These are phyloP conservation scores for Dictyostelium purpureum DNA, from an alignment of 78 protist species.

Conservation along the genomic window DNA sequence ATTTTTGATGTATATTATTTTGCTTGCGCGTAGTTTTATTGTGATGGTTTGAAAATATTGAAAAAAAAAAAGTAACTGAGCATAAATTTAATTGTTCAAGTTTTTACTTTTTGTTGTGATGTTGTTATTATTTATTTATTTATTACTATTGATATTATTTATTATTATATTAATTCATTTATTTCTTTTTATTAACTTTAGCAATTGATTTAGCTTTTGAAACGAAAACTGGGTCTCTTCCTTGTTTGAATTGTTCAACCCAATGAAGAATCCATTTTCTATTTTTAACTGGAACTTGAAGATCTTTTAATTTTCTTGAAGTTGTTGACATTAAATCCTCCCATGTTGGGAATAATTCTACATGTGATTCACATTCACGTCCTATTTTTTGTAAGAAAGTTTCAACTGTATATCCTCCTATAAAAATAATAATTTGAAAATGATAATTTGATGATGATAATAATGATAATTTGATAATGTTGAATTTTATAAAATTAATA, in stretches of 20 bases:
- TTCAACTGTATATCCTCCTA: slow-evolving; percentile 69
- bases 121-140: background rate
- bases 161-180: background rate
- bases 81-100: too few relatives aligned
- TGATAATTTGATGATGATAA: background rate
- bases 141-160: background rate
- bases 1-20: too few relatives aligned
- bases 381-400: slow-evolving; percentile 56
- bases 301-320: slow-evolving; percentile 22
- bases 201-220: slow-evolving; percentile 49
- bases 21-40: background rate
- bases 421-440: background rate
- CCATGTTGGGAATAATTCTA: slow-evolving; percentile 53
- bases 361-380: slow-evolving; percentile 48
- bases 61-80: background rate
- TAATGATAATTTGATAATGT: background rate
- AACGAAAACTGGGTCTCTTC: slow-evolving; percentile 62
- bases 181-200: slow-evolving; percentile 26
- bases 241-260: slow-evolving; percentile 76
- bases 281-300: slow-evolving; percentile 28
- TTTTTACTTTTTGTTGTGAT: background rate
- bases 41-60: too few relatives aligned
- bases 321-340: slow-evolving; percentile 50
- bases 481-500: background rate
- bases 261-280: slow-evolving; percentile 79